A percentile compares a stretch with the other conserved stretches of the same genome.
Conservation (phyloP, 2,329 filamentous ascomycete genomes). For the Fusarium mundagurra region DNA sequence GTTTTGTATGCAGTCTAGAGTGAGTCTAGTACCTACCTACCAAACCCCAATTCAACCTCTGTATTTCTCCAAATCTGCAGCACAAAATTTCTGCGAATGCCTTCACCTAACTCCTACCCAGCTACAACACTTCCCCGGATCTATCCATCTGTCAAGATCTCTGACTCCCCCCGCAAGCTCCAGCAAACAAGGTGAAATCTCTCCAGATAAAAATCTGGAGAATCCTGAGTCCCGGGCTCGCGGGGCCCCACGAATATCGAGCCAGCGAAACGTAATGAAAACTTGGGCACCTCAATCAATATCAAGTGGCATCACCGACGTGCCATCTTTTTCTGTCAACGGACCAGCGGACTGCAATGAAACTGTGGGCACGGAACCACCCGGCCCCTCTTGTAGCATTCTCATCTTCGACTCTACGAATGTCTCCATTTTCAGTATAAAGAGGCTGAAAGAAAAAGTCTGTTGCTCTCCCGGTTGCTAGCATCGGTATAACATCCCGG, state of each 20-base stretch:
- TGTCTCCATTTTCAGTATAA: background rate
- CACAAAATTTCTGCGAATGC: constrained; percentile 13
- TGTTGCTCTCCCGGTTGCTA: constrained; percentile 2
- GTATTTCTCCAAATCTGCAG: constrained; percentile 28
- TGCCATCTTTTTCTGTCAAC: background rate
- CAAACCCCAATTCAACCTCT: constrained; percentile 21
- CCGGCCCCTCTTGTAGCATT: constrained; percentile 13
- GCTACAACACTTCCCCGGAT: background rate
- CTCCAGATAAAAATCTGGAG: constrained; percentile 22
- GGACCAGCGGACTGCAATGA: background rate
- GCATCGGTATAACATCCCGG: background rate
- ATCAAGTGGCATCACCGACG: constrained; percentile 14
- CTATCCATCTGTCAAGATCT: background rate
- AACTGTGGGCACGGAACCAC: constrained; percentile 23
- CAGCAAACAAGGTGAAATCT: constrained; percentile 33
- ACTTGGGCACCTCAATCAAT: background rate
- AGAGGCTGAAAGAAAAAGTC: background rate
- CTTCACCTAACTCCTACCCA: background rate
- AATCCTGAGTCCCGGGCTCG: constrained; percentile 22
- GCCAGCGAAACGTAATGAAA: constrained; percentile 43
- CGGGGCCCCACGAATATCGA: constrained; percentile 40
- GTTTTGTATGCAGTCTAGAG: constrained; percentile 2
- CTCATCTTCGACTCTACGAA: background rate
- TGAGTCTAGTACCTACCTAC: background rate
- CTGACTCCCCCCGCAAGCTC: constrained; percentile 25